Percentiles rank a stretch among this genome's conserved stretches.
These are phyloP conservation scores for Backusella parvicylindrica DNA, from an alignment of 192 early-diverging fungal genomes.

Conservation along the genomic window DNA sequence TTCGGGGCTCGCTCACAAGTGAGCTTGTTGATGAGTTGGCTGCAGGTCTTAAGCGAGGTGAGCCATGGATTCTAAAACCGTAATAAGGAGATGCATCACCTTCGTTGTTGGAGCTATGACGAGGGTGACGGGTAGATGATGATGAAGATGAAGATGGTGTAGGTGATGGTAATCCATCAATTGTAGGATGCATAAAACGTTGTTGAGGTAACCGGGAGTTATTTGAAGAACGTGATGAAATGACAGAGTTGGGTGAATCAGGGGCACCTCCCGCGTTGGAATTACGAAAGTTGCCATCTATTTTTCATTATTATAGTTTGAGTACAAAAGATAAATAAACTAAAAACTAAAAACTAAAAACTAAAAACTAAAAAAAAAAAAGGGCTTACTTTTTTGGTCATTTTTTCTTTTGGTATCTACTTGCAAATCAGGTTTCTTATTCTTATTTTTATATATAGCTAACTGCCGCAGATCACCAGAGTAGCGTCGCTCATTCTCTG, in stretches of 20 bases:
- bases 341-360: too few species aligned
- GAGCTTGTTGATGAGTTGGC: conserved; percentile 14
- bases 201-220: conserved; percentile 13
- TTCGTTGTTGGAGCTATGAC: not conserved
- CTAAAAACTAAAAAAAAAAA: not conserved
- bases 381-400: not conserved
- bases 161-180: conserved; percentile 5
- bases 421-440: not conserved
- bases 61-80: conserved; percentile 15
- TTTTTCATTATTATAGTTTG: not conserved
- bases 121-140: not conserved
- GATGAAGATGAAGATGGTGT: conserved; percentile 20
- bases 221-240: conserved; percentile 25
- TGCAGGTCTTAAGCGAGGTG: conserved; percentile 18
- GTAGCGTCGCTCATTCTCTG: conserved; percentile 16
- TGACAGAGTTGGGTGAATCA: conserved; percentile 23
- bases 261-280: conserved; percentile 1
- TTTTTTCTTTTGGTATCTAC: conserved; percentile 7
- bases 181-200: not conserved
- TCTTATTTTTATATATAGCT: conserved; percentile 4
- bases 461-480: conserved; percentile 28
- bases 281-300: not conserved
- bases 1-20: conserved; percentile 21
- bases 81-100: not conserved
- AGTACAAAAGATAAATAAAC: not conserved